These are phyloP conservation scores for Neurospora pannonica DNA, from an alignment of 495 filamentous ascomycete species.

Conservation along the genomic window DNA sequence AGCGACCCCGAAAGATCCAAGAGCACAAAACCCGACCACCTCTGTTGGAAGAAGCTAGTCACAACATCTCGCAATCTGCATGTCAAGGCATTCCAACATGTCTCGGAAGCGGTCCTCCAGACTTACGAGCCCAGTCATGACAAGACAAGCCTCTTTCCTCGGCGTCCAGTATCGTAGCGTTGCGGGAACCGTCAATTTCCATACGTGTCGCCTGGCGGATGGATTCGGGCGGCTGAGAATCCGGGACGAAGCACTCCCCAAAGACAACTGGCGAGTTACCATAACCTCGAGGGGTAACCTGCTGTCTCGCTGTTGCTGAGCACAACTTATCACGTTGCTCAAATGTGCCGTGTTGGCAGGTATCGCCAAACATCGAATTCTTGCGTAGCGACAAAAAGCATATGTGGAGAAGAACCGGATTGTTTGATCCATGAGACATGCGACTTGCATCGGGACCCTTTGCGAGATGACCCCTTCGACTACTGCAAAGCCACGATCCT, in stretches of 20 bases:
- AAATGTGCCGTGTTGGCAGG: neutral
- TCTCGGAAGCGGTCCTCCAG: neutral
- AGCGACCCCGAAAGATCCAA: neutral
- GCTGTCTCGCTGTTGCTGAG: neutral
- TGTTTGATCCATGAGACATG: neutral
- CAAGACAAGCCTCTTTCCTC: neutral
- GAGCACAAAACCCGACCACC: neutral
- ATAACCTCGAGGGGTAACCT: neutral
- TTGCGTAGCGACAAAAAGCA: neutral
- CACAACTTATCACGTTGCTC: neutral
- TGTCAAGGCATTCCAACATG: neutral
- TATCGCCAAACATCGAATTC: neutral
- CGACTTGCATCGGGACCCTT: neutral
- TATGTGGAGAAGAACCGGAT: neutral
- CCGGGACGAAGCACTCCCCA: neutral
- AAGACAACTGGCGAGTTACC: neutral
- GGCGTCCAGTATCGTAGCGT: neutral
- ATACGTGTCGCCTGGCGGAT: neutral
- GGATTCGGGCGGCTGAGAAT: neutral
- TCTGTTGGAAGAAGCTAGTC: neutral
- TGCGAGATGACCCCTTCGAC: neutral
- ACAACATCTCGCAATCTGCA: neutral
- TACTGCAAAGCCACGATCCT: neutral
- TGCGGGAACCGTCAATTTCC: neutral
- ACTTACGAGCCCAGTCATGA: neutral